Evolutionary conservation across 169 alveolate species (phyloP), one percentile per base, ranked within the genome.

Genomic region (Plasmodium vinckei): DNA sequence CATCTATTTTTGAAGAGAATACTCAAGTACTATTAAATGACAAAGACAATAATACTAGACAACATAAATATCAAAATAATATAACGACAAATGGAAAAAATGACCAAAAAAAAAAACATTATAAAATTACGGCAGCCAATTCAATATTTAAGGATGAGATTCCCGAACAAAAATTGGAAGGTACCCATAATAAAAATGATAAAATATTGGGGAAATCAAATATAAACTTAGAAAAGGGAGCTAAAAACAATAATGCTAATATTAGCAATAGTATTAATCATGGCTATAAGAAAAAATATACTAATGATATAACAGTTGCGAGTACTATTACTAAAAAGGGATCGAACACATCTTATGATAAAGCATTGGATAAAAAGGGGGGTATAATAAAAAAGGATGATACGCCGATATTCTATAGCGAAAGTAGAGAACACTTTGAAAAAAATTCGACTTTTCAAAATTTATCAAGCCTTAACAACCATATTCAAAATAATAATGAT

Each of bases 1-100:
- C 39, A 63, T 49, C 88, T 15, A 77, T 77, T 68, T 77, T 77
- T 77, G 88, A 77, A 59, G 56, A 60, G 12, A 19, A 64, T 33
- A 47, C n/a, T 13, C 59, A 15, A 13, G 3, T 2, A 12, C 2
- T 13, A 15, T 12, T 51, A 51, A 51, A 12, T 2, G 9, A 15
- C 23, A 51, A 51, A 15, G 21, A 51, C 9, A 13, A 15, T 15
- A 51, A 2, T 13, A 51, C 2, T 15, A 12, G 59, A 12, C n/a
- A 10, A 15, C 4, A 51, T 15, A 51, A 51, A 15, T 15, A 51
- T 49, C 15, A 33, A 64, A 27, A 63, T 63, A 21, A 9, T 21
- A 9, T 23, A 19, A 9, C 33, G 10, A 12, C 60, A 47, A 17
- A 63, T 1, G 57, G 54, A 19, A 15, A n/a, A 5, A 77, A 64